Evolutionary conservation across 768 basidiomycete genomes (phyloP), one percentile per base, ranked within the genome.

Genomic region (Xerocomellus chrysenteron): DNA sequence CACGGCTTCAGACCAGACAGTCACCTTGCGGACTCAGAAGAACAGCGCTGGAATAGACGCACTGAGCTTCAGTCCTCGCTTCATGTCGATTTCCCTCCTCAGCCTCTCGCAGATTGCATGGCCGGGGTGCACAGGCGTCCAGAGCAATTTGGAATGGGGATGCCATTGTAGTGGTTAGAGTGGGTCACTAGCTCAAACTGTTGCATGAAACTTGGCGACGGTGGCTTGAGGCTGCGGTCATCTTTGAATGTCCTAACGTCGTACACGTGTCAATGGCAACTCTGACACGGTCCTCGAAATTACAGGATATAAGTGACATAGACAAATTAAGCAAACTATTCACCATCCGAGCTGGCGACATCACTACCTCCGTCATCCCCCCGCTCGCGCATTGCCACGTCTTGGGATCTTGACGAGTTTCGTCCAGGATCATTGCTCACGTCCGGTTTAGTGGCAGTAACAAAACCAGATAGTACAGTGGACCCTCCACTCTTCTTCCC

Each of bases 21-120:
- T 32, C 32, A 32, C 10, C 32, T 44, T 30, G 33, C 36, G 26
- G 39, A 40, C 19, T 28, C 5, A 28, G 28, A 44, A 35, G 11
- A 19, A 45, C 50, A n/a, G 19, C 13, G 14, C 13, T 26, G 48
- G 40, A 43, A 40, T 13, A 42, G 3, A 71, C 73, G 26, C 52
- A 74, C 81, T 71, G 35, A 90, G 76, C n/a, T 82, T 72, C 50
- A 87, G 64, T 0, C 79, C 79, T 69, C 82, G 80, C 64, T 85
- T 88, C 52, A 80, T 76, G 65, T 90, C 90, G 54, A 90, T 80
- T 51, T 77, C 71, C 45, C 81, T 75, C 45, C 86, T 77, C 44
- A 90, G 67, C 35, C 69, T 73, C 54, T 89, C 86, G 11, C 81
- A 73, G 41, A 74, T 66, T 37, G 82, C 76, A 30, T 69, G 70